phyloP scores from a whole-genome alignment of 202 grass and related monocot genomes.

The Setaria italica region DNA sequence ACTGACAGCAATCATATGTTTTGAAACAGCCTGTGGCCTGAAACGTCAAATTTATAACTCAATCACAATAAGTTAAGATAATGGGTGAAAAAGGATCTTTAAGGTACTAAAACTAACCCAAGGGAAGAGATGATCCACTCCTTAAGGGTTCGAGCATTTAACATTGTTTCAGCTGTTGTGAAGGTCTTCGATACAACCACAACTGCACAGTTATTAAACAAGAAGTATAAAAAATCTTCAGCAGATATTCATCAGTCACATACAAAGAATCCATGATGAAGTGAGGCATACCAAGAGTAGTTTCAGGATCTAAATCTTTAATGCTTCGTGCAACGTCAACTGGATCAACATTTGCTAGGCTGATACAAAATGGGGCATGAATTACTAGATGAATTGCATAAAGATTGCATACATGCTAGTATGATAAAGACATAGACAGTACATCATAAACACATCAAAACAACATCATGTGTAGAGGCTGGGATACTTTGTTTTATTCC shows the following conservation, averaged over 20 bases:
- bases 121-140: slow-evolving; percentile 93
- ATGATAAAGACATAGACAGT: neutral
- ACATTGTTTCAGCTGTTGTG: slow-evolving; percentile 98
- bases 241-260: slow-evolving; percentile 17
- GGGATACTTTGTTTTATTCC: neutral
- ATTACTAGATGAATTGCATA: slow-evolving; percentile 34
- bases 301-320: slow-evolving; percentile 93
- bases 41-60: slow-evolving; percentile 43
- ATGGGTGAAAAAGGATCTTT: slow-evolving; percentile 21
- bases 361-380: slow-evolving; percentile 46
- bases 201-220: slow-evolving; percentile 58
- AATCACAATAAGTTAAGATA: slow-evolving; percentile 23
- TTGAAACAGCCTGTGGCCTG: slow-evolving; percentile 85
- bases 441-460: slow-evolving; percentile 8
- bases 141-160: slow-evolving; percentile 97
- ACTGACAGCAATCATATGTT: slow-evolving; percentile 99
- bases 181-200: slow-evolving; percentile 99
- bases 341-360: slow-evolving; percentile 99
- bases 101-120: slow-evolving; percentile 66
- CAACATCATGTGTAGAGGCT: neutral
- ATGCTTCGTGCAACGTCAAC: slow-evolving; percentile 96
- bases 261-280: slow-evolving; percentile 28
- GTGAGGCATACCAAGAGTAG: slow-evolving; percentile 73
- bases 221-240: slow-evolving; percentile 33
- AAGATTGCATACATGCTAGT: neutral